Evolutionary conservation across 1,139 yeast genomes (phyloP).

Genomic region (Yamadazyma atmosphaerica): DNA sequence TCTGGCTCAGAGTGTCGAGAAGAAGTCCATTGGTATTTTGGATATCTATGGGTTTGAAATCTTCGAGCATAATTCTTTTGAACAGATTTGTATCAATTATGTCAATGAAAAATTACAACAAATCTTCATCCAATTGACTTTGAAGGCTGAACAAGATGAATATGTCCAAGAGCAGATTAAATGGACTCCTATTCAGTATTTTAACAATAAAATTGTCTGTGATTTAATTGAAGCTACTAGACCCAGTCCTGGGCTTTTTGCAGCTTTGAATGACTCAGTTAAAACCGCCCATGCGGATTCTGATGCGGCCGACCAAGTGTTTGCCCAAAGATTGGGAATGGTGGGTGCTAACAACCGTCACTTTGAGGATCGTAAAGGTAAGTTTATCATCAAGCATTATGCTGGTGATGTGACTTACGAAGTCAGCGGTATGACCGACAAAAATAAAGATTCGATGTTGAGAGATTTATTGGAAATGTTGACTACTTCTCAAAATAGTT

Average conservation of each 20-base stretch:
- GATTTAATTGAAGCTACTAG: conserved; percentile 92
- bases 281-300: conserved; percentile 99
- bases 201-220: conserved; percentile 95
- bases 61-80: conserved; percentile 94
- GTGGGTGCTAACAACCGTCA: conserved; percentile 77
- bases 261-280: conserved; percentile 94
- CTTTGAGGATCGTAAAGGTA: conserved; percentile 85
- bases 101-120: conserved; percentile 97
- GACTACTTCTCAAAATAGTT: conserved; percentile 67
- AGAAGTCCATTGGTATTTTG: conserved; percentile 81
- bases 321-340: conserved; percentile 87
- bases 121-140: conserved; percentile 90
- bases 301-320: conserved; percentile 94
- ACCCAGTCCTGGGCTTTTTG: conserved; percentile 92
- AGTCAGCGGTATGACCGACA: conserved; percentile 89
- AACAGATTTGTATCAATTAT: conserved; percentile 94
- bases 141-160: conserved; percentile 97
- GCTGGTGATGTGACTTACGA: conserved; percentile 99
- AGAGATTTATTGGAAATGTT: conserved; percentile 83
- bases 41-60: conserved; percentile 99
- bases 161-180: conserved; percentile 92
- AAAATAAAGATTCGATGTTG: conserved; percentile 92
- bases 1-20: conserved; percentile 35
- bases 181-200: conserved; percentile 98
- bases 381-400: conserved; percentile 91